phyloP scores from a whole-genome alignment of 192 early-diverging fungal species.

The Coemansia umbellata region DNA sequence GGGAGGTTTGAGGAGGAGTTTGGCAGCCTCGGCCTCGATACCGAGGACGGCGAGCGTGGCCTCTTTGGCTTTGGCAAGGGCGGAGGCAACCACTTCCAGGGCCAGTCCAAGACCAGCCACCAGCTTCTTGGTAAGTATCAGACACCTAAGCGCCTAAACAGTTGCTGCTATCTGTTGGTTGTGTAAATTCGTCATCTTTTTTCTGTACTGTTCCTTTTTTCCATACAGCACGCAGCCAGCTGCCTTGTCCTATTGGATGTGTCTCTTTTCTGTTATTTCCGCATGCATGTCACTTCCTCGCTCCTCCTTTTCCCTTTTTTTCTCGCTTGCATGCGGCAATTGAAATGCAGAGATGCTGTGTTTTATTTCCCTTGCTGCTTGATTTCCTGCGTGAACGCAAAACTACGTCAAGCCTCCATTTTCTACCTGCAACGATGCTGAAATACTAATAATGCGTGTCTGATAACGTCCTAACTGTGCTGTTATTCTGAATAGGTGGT shows the following conservation, averaged over 20 bases:
- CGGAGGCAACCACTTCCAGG: conserved; percentile 8
- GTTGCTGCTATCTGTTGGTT: too few relatives aligned
- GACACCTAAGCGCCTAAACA: neutral
- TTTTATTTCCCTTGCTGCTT: too few relatives aligned
- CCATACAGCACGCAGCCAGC: neutral
- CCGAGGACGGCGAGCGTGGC: conserved; percentile 25
- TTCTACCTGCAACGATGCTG: too few relatives aligned
- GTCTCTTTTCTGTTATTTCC: neutral
- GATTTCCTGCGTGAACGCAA: too few relatives aligned
- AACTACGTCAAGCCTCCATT: too few relatives aligned
- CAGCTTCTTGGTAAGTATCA: conserved; percentile 50
- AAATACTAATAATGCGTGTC: too few relatives aligned
- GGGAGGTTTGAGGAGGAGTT: conserved; percentile 15
- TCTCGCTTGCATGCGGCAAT: too few relatives aligned
- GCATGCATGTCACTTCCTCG: conserved; percentile 1
- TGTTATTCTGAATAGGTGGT: conserved; percentile 29
- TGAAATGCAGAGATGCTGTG: too few relatives aligned
- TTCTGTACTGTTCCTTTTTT: neutral
- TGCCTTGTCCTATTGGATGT: neutral
- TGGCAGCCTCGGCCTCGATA: conserved; percentile 7
- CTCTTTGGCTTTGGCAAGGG: conserved; percentile 35
- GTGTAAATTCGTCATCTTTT: too few relatives aligned
- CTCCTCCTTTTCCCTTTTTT: too few relatives aligned
- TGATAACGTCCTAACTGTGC: too few relatives aligned
- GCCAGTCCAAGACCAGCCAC: conserved; percentile 44